These are phyloP conservation scores for Clavispora santaluciae DNA, from an alignment of 805 yeast genomes.

Conservation along the genomic window DNA sequence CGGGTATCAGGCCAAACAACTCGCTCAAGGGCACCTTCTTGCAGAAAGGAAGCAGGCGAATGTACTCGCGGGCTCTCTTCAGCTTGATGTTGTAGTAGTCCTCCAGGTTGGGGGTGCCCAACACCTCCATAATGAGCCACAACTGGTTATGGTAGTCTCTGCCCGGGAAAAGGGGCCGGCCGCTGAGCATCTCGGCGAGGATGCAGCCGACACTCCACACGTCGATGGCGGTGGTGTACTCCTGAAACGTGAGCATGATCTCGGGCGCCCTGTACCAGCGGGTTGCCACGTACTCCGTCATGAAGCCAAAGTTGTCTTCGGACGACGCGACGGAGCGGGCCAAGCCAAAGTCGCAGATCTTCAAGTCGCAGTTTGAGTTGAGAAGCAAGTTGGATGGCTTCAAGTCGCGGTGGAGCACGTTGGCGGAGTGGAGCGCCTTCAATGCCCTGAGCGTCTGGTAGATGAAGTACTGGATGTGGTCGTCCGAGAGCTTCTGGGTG, in stretches of 20 bases:
- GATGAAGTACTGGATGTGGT: slow-evolving; percentile 88
- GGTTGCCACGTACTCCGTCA: slow-evolving; percentile 98
- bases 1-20: slow-evolving; percentile 15
- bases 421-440: slow-evolving; percentile 89
- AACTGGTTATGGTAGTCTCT: slow-evolving; percentile 90
- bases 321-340: slow-evolving; percentile 64
- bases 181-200: slow-evolving; percentile 81
- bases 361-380: slow-evolving; percentile 90
- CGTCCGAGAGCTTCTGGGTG: slow-evolving; percentile 80
- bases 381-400: slow-evolving; percentile 85
- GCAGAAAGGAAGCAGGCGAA: slow-evolving; percentile 66
- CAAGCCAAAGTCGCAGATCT: slow-evolving; percentile 90
- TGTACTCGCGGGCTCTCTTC: slow-evolving; percentile 83
- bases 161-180: slow-evolving; percentile 89
- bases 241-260: slow-evolving; percentile 90
- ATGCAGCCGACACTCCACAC: slow-evolving; percentile 98
- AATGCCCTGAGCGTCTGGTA: slow-evolving; percentile 89
- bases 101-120: slow-evolving; percentile 84
- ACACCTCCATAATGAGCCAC: slow-evolving; percentile 72
- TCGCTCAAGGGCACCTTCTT: slow-evolving; percentile 41
- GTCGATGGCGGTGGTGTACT: slow-evolving; percentile 92
- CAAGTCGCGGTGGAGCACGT: slow-evolving; percentile 87
- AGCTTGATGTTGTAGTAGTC: slow-evolving; percentile 73
- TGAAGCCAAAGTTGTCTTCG: slow-evolving; percentile 67
- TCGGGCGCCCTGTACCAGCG: slow-evolving; percentile 98